Conservation (phyloP, 1,139 yeast species). For the Hyphopichia wangnamkhiaoensis region DNA sequence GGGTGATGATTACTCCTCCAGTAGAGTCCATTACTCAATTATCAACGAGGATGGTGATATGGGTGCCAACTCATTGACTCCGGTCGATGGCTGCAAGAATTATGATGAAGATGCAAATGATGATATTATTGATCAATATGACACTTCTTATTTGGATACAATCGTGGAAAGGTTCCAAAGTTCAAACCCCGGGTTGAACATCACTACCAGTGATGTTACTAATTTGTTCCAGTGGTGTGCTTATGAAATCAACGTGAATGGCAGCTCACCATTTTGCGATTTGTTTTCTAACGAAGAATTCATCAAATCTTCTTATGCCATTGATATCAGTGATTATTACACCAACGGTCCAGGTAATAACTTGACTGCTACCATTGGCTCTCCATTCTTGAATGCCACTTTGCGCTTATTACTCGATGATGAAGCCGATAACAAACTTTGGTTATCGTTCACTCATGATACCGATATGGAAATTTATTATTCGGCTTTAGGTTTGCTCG, state of each 20-base stretch:
- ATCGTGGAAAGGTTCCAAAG: constrained; percentile 20
- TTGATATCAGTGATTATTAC: constrained; percentile 44
- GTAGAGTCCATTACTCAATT: constrained; percentile 17
- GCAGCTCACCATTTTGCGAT: constrained; percentile 44
- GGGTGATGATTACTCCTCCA: constrained; percentile 19
- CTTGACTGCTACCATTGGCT: constrained; percentile 38
- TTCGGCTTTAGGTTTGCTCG: constrained; percentile 52
- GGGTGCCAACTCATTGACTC: constrained; percentile 29
- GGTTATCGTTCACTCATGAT: constrained; percentile 61
- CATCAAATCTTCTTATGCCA: constrained; percentile 39
- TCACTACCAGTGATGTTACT: constrained; percentile 38
- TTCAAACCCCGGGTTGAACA: constrained; percentile 27
- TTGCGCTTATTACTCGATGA: constrained; percentile 33
- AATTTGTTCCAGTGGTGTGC: constrained; percentile 44
- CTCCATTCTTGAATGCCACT: constrained; percentile 48
- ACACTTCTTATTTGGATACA: constrained; percentile 23
- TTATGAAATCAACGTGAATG: constrained; percentile 48
- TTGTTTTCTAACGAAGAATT: constrained; percentile 47
- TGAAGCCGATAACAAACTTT: constrained; percentile 26
- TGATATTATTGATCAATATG: constrained; percentile 18
- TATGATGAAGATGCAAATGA: constrained; percentile 20
- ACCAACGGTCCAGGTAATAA: constrained; percentile 48
- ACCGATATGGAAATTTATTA: constrained; percentile 52
- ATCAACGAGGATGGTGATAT: constrained; percentile 23
- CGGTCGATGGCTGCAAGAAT: constrained; percentile 25